phyloP scores from a whole-genome alignment of 768 basidiomycete species.

The Hygrophorus pudorinus region DNA sequence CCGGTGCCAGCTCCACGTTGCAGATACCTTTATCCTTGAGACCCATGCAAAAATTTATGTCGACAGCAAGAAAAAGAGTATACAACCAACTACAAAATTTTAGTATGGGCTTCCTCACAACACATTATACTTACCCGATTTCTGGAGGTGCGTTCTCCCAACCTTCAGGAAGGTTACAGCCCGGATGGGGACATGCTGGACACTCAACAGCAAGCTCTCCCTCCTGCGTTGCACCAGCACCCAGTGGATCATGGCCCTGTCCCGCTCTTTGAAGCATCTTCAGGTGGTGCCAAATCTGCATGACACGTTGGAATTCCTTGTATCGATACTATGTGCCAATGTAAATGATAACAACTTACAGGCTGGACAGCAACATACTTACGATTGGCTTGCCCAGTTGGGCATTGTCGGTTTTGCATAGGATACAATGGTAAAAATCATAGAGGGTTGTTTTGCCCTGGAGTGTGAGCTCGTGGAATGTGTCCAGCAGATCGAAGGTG shows the following conservation, averaged over 20 bases:
- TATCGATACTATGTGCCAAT: too few species aligned
- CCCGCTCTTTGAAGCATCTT: too few species aligned
- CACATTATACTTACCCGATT: too few species aligned
- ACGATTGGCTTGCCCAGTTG: background rate
- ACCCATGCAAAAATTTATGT: conserved; percentile 16
- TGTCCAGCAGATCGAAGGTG: conserved; percentile 13
- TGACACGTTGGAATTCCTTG: too few species aligned
- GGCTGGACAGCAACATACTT: background rate
- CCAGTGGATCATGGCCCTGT: too few species aligned
- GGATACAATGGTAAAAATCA: conserved; percentile 18
- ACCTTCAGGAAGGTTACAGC: too few species aligned
- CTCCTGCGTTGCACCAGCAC: too few species aligned
- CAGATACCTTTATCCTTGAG: conserved; percentile 14
- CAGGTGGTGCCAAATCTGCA: too few species aligned
- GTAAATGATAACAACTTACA: too few species aligned
- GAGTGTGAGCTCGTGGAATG: conserved; percentile 21
- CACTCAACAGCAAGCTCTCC: too few species aligned
- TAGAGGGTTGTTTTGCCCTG: conserved; percentile 22
- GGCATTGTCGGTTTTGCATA: conserved; percentile 3
- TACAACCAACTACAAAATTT: conserved; percentile 11
- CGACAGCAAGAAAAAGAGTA: conserved; percentile 11
- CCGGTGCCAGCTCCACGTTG: conserved; percentile 7
- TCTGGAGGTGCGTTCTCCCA: too few species aligned
- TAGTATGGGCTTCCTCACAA: background rate
- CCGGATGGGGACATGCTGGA: too few species aligned